A percentile compares a stretch with the other conserved stretches of the same genome.
phyloP scores from a whole-genome alignment of 345 rosid genomes.

The Gossypium stocksii region DNA sequence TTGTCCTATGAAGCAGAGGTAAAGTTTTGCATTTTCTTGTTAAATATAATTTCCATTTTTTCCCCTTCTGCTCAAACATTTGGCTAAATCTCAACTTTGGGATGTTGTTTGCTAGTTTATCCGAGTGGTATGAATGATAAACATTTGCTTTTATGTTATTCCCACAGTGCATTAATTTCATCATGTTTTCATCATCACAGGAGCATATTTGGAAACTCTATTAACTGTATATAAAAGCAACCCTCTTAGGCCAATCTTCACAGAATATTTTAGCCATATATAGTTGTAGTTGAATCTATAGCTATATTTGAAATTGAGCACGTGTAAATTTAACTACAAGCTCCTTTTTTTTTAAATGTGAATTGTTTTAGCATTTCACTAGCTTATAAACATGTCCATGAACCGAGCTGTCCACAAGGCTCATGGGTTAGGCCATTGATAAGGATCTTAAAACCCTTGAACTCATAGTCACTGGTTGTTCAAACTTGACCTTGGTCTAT shows the following conservation, averaged over 20 bases:
- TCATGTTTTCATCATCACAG: background rate
- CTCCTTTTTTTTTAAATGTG: background rate
- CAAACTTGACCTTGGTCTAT: background rate
- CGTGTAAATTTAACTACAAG: no score
- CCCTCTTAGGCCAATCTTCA: background rate
- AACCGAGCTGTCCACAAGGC: background rate
- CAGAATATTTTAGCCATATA: background rate
- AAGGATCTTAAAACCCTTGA: background rate
- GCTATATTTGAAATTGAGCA: no score
- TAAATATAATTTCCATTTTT: background rate
- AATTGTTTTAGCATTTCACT: background rate
- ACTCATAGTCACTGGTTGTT: background rate
- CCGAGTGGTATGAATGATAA: background rate
- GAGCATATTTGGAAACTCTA: background rate
- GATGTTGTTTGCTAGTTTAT: conserved; percentile 3
- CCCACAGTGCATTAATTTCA: background rate
- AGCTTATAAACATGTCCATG: background rate
- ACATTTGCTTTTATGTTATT: background rate
- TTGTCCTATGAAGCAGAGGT: conserved; percentile 96
- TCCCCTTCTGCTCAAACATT: background rate
- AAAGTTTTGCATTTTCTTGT: conserved; percentile 1
- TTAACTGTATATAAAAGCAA: background rate
- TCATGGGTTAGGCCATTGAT: background rate
- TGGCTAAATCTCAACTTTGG: background rate
- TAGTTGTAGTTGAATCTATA: no score